phyloP scores from a whole-genome alignment of 2,329 filamentous ascomycete genomes.

The Pseudopithomyces maydicus region DNA sequence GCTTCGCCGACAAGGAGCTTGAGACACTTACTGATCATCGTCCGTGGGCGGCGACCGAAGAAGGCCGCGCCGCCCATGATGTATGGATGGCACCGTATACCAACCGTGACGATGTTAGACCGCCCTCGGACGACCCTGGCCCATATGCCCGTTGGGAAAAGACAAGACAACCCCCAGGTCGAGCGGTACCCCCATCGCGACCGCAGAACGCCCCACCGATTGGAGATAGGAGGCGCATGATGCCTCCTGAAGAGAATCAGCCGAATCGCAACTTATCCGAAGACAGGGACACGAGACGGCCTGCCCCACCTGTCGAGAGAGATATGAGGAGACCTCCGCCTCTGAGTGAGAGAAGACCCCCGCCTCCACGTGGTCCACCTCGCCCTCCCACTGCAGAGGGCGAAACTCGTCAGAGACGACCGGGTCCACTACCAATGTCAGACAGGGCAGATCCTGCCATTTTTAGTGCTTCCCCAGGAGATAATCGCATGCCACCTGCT shows the following conservation, averaged over 20 bases:
- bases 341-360: slow-evolving; percentile 19
- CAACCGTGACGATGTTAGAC: background rate
- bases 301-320: slow-evolving; percentile 10
- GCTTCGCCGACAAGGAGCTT: slow-evolving; percentile 80
- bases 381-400: slow-evolving; percentile 15
- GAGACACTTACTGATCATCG: slow-evolving; percentile 71
- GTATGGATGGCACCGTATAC: slow-evolving; percentile 5
- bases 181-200: background rate
- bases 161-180: background rate
- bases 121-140: slow-evolving; percentile 9
- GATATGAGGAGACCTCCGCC: slow-evolving; percentile 20
- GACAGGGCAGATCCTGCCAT: slow-evolving; percentile 7
- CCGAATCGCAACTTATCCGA: background rate
- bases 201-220: no score
- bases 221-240: slow-evolving; percentile 10
- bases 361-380: slow-evolving; percentile 16
- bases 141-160: slow-evolving; percentile 5
- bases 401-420: slow-evolving; percentile 10
- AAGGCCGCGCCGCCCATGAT: slow-evolving; percentile 27
- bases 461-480: slow-evolving; percentile 6
- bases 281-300: slow-evolving; percentile 11
- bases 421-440: slow-evolving; percentile 9
- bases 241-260: slow-evolving; percentile 11
- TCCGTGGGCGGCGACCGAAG: slow-evolving; percentile 36
- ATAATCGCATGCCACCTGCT: slow-evolving; percentile 1